phyloP scores from a whole-genome alignment of 2,329 filamentous ascomycete species.

The Dendrostoma leiphaemia region DNA sequence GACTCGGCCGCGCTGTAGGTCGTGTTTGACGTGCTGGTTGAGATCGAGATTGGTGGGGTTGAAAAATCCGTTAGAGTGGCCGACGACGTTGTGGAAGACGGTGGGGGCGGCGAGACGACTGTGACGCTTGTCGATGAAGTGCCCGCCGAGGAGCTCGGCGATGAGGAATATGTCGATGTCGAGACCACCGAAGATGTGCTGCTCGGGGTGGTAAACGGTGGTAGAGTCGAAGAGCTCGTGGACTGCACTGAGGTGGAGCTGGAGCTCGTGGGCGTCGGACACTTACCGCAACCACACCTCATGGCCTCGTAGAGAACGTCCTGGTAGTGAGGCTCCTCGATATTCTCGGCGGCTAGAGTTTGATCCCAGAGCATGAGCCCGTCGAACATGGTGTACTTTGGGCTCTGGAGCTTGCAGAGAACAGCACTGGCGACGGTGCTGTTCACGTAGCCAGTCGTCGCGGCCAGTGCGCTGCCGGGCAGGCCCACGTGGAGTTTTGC shows the following conservation, averaged over 20 bases:
- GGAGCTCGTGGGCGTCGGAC: constrained; percentile 10
- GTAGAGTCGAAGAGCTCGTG: not conserved
- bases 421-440: constrained; percentile 21
- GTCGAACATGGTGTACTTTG: constrained; percentile 25
- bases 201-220: not conserved
- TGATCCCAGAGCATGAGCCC: constrained; percentile 35
- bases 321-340: constrained; percentile 23
- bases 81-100: not conserved
- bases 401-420: constrained; percentile 24
- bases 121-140: not conserved
- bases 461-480: constrained; percentile 27
- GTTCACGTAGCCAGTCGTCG: constrained; percentile 27
- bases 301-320: constrained; percentile 23
- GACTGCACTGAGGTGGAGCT: constrained; percentile 7
- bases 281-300: constrained; percentile 10
- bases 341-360: constrained; percentile 20
- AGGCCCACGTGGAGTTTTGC: constrained; percentile 40
- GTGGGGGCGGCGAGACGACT: not conserved
- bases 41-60: not conserved
- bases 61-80: not conserved
- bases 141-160: not conserved
- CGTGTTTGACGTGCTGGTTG: no score
- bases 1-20: no score
- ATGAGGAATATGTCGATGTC: no score
- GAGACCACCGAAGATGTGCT: not conserved